Percentiles rank a stretch among this genome's conserved stretches.
phyloP scores from a whole-genome alignment of 1,284 basidiomycete species.

The Cryptococcus sp. region DNA sequence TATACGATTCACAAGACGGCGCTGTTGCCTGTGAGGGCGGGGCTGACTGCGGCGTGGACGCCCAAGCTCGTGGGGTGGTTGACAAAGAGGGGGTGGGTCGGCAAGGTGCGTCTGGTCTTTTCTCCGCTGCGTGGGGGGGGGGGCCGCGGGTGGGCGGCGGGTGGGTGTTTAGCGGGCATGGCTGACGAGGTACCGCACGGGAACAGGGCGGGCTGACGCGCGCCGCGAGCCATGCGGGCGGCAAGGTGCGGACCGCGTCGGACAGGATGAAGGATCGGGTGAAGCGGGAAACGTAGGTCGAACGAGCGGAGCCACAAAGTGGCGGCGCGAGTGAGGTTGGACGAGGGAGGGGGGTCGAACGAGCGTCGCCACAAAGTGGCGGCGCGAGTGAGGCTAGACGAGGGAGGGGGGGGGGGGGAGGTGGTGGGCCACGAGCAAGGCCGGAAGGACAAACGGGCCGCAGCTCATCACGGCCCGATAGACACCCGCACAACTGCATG shows the following conservation, averaged over 20 bases:
- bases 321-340: too few species aligned
- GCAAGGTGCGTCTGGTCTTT: conserved; percentile 33
- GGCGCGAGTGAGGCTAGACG: too few species aligned
- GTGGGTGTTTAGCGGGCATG: too few species aligned
- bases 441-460: too few species aligned
- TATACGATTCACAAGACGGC: conserved; percentile 95
- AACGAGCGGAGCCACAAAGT: too few species aligned
- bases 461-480: too few species aligned
- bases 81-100: conserved; percentile 64
- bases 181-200: conserved; percentile 1
- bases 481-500: too few species aligned
- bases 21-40: conserved; percentile 84
- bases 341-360: too few species aligned
- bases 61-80: conserved; percentile 80
- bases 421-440: too few species aligned
- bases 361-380: too few species aligned
- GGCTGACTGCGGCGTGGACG: conserved; percentile 81
- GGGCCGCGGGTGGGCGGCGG: too few species aligned
- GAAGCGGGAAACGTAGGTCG: conserved; percentile 7
- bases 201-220: conserved; percentile 36
- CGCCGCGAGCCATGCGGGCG: conserved; percentile 34
- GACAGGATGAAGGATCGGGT: conserved; percentile 31
- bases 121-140: background rate
- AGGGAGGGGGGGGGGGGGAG: too few species aligned
- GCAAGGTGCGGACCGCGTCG: conserved; percentile 28